A percentile compares a stretch with the other conserved stretches of the same genome.
Evolutionary conservation across 345 rosid species (phyloP).

Genomic region (Citrus medica): DNA sequence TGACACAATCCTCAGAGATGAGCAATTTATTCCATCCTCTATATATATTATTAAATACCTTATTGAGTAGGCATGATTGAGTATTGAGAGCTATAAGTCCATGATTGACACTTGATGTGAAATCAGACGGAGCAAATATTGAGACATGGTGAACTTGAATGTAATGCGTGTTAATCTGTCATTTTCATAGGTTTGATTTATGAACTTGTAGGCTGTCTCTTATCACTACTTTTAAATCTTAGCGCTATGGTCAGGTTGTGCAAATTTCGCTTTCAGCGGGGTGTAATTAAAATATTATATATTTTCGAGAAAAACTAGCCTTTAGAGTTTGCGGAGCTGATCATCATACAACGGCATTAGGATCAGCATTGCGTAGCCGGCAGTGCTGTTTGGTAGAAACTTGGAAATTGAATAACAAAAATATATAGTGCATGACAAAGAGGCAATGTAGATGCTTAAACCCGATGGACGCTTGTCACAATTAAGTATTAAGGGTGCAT

Average conservation of each 20-base stretch:
- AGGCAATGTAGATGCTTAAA: too few relatives aligned
- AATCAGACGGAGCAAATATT: background rate
- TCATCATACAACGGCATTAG: background rate
- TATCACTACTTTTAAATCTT: background rate
- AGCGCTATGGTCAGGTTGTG: background rate
- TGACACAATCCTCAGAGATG: background rate
- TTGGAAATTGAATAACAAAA: too few relatives aligned
- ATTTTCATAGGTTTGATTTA: background rate
- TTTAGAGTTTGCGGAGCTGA: background rate
- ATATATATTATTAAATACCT: background rate
- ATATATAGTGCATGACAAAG: too few relatives aligned
- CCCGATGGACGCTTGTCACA: too few relatives aligned
- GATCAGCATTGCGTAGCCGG: background rate
- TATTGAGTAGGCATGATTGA: background rate
- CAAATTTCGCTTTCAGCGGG: background rate
- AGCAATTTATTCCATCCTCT: background rate
- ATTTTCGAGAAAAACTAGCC: background rate
- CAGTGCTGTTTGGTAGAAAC: too few relatives aligned
- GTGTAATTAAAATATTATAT: background rate
- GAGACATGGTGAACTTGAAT: background rate
- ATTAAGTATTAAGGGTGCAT: too few relatives aligned
- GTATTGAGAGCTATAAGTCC: background rate
- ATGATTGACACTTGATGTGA: background rate
- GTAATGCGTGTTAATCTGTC: constrained; percentile 1
- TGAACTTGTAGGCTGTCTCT: background rate